Conservation (phyloP, 1,284 basidiomycete genomes). For the Rhodotorula sp. region DNA sequence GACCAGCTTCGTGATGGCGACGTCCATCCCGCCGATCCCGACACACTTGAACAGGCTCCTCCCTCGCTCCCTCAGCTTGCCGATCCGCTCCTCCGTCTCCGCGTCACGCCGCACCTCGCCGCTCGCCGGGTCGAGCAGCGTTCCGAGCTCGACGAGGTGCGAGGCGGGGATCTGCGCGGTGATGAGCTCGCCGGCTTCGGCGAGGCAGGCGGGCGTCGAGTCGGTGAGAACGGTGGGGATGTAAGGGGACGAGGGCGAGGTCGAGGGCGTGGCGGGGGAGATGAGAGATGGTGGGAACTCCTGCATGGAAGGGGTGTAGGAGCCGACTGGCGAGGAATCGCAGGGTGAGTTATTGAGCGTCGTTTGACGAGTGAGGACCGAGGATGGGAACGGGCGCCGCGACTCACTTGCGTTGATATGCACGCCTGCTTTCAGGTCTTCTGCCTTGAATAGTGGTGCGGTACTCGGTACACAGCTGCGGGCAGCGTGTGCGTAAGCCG, state of each 20-base stretch:
- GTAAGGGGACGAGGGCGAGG: not conserved
- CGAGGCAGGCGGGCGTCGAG: conserved; percentile 35
- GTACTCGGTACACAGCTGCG: conserved; percentile 43
- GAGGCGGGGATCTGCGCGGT: not conserved
- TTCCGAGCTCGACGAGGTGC: conserved; percentile 25
- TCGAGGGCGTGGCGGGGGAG: not conserved
- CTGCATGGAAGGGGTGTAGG: conserved; percentile 43
- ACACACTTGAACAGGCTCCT: conserved; percentile 43
- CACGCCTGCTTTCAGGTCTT: conserved; percentile 28
- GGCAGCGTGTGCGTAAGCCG: too few species aligned
- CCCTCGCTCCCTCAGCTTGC: not conserved
- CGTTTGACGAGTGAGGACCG: not conserved
- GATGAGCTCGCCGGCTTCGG: conserved; percentile 45
- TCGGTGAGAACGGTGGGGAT: conserved; percentile 42
- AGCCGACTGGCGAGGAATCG: conserved; percentile 31
- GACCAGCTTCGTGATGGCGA: conserved; percentile 36
- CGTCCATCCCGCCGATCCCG: conserved; percentile 45
- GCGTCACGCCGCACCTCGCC: conserved; percentile 2
- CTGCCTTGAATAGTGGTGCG: conserved; percentile 24
- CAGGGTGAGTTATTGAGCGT: not conserved
- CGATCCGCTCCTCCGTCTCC: not conserved
- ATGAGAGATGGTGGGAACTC: conserved; percentile 41
- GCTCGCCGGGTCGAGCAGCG: conserved; percentile 14
- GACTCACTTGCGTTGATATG: conserved; percentile 40
- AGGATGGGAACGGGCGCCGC: not conserved